Evolutionary conservation across 2,329 filamentous ascomycete species (phyloP), one percentile per base, ranked within the genome.

Genomic region (Cladophialophora immunda): DNA sequence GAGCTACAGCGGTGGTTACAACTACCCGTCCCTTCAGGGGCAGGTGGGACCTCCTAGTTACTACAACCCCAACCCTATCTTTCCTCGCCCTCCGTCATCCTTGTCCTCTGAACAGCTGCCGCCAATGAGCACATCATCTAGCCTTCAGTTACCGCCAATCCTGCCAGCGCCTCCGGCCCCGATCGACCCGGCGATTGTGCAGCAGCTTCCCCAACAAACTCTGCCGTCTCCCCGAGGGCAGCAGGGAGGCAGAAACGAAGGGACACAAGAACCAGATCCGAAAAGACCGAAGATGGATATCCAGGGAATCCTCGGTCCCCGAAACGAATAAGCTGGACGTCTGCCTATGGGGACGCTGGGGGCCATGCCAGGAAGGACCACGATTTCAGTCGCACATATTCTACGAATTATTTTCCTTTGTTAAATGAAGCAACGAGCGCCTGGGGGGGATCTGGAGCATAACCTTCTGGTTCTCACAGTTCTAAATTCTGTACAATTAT

Each of bases 251-350:
- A 60, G 63, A 41, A 45, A 53, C 38, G 68, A 72, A 36, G 63
- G 65, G 11, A 65, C 67, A 29, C 64, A 69, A 55, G 69, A 71
- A 45, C 72, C 67, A 27, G 68, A 71, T 34, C 34, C 73, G 22
- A 74, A 74, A 65, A 65, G 73, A 50, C 71, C 71, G 11, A 72
- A 69, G 55, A 73, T 73, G 73, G 72, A 74, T 50, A 73, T 74
- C 36, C 61, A 70, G 54, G 68, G 70, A 2, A 73, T 74, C 27
- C 56, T 74, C 4, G 71, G 70, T 30, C 72, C 71, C 17, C 62
- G 67, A 30, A 57, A 68, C 54, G 67, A 68, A 11, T 68, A 56
- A 68, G 32, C 19, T 25, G 53, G 36, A 11, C 27, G 25, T 15
- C 27, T 27, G 15, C n/a, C 27, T 15, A 17, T 7, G 22, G 25